Percentiles rank a stretch among this genome's conserved stretches.
Evolutionary conservation across 2,329 filamentous ascomycete genomes (phyloP).

Genomic region (Alternaria tenuissima): DNA sequence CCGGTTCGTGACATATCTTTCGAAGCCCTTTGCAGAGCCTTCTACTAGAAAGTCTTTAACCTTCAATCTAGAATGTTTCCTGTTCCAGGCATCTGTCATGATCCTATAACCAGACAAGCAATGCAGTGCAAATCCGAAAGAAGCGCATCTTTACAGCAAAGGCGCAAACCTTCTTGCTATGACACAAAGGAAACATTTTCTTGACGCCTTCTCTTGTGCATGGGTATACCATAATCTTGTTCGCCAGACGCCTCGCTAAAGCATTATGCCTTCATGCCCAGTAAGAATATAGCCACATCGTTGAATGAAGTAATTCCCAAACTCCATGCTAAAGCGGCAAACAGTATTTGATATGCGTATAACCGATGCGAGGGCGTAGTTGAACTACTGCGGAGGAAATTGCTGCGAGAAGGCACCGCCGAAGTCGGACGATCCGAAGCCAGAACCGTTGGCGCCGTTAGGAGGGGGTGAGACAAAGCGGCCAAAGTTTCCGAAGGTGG

Average conservation of each 20-base stretch:
- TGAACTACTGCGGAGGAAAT: constrained; percentile 12
- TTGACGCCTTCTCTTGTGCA: constrained; percentile 10
- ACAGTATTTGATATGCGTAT: constrained; percentile 7
- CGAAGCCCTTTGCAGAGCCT: not conserved
- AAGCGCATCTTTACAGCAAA: constrained; percentile 2
- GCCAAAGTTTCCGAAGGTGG: not conserved
- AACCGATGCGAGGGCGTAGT: constrained; percentile 1
- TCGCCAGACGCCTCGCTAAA: constrained; percentile 27
- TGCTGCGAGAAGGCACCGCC: constrained; percentile 23
- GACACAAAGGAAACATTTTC: constrained; percentile 4
- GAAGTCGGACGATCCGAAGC: constrained; percentile 11
- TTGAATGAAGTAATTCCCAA: constrained; percentile 12
- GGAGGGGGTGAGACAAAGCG: constrained; percentile 8
- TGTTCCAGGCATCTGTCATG: not conserved
- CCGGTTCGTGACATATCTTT: not conserved
- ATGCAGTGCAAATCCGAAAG: not conserved
- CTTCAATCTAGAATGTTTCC: not conserved
- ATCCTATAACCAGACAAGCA: not conserved
- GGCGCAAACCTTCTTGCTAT: not conserved
- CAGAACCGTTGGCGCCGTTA: constrained; percentile 13
- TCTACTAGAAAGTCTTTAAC: not conserved
- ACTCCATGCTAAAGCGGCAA: constrained; percentile 21
- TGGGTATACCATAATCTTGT: constrained; percentile 13
- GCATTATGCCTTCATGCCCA: constrained; percentile 8
- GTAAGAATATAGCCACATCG: constrained; percentile 2